Evolutionary conservation across 2,329 filamentous ascomycete species (phyloP).

Genomic region (Ilyonectria sp.): DNA sequence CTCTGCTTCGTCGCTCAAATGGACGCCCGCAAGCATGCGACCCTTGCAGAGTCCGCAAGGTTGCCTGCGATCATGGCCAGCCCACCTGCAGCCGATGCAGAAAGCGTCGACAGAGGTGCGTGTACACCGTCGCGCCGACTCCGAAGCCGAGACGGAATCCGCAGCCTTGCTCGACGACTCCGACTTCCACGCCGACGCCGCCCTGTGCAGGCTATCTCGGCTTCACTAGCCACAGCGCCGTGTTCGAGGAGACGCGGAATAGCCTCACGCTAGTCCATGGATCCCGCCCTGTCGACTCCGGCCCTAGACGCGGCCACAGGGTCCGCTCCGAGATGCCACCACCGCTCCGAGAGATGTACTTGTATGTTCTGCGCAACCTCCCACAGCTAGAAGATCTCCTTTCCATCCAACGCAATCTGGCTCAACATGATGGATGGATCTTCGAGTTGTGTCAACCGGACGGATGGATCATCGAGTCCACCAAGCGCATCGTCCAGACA

Average conservation of each 20-base stretch:
- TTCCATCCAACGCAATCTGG: slow-evolving; percentile 38
- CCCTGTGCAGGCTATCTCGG: slow-evolving; percentile 58
- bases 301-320: slow-evolving; percentile 14
- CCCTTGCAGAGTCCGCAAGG: slow-evolving; percentile 59
- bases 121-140: slow-evolving; percentile 51
- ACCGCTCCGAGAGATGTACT: slow-evolving; percentile 54
- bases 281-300: slow-evolving; percentile 29
- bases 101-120: slow-evolving; percentile 54
- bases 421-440: too few relatives aligned
- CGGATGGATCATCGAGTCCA: slow-evolving; percentile 52
- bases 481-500: slow-evolving; percentile 48
- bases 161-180: neutral
- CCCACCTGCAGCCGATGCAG: slow-evolving; percentile 58
- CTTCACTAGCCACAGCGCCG: slow-evolving; percentile 60
- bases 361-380: slow-evolving; percentile 56
- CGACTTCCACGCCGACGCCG: slow-evolving; percentile 38
- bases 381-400: slow-evolving; percentile 47
- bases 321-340: slow-evolving; percentile 39
- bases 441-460: slow-evolving; percentile 39
- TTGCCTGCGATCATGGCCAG: slow-evolving; percentile 60
- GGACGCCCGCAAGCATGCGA: slow-evolving; percentile 51
- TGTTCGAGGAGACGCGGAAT: slow-evolving; percentile 60
- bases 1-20: slow-evolving; percentile 47
- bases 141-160: slow-evolving; percentile 38
- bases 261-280: slow-evolving; percentile 55